Conservation (phyloP, 768 basidiomycete species). For the Pholiota molesta region DNA sequence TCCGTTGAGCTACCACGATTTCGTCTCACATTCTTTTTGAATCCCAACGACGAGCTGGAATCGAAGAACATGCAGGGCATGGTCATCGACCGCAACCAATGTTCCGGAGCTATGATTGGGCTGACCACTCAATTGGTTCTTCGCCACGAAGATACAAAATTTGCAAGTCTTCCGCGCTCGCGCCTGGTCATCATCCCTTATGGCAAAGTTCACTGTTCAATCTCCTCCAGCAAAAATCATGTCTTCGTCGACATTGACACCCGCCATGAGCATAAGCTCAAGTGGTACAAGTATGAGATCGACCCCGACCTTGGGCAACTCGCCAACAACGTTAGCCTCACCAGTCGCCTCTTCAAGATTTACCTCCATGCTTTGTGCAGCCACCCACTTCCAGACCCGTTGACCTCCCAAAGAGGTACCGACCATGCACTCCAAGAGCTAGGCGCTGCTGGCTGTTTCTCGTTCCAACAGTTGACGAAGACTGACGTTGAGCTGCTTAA, state of each 20-base stretch:
- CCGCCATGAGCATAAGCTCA: slow-evolving; percentile 9
- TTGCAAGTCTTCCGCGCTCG: slow-evolving; percentile 21
- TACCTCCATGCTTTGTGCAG: slow-evolving; percentile 51
- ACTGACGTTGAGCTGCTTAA: slow-evolving; percentile 34
- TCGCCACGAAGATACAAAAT: slow-evolving; percentile 20
- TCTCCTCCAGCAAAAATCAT: slow-evolving; percentile 19
- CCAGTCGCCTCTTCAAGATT: slow-evolving; percentile 35
- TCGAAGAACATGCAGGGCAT: slow-evolving; percentile 44
- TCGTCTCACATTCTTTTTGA: slow-evolving; percentile 41
- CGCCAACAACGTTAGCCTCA: slow-evolving; percentile 29
- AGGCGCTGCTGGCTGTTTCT: slow-evolving; percentile 36
- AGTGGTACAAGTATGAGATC: slow-evolving; percentile 31
- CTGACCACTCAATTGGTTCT: slow-evolving; percentile 43
- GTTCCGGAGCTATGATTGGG: slow-evolving; percentile 47
- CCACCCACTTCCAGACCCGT: slow-evolving; percentile 43
- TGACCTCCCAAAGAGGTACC: slow-evolving; percentile 45
- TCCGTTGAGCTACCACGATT: slow-evolving; percentile 41
- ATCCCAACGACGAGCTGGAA: slow-evolving; percentile 32
- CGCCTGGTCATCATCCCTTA: slow-evolving; percentile 43
- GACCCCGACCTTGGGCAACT: slow-evolving; percentile 36
- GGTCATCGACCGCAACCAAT: slow-evolving; percentile 45
- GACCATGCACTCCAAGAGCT: slow-evolving; percentile 45
- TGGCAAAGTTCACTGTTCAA: slow-evolving; percentile 29
- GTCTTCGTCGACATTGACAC: slow-evolving; percentile 26
- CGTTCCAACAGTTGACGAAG: slow-evolving; percentile 38